Base-by-base conservation (phyloP, 225 moss, liverwort and hornwort species). In the Climacium dendroides region DNA sequence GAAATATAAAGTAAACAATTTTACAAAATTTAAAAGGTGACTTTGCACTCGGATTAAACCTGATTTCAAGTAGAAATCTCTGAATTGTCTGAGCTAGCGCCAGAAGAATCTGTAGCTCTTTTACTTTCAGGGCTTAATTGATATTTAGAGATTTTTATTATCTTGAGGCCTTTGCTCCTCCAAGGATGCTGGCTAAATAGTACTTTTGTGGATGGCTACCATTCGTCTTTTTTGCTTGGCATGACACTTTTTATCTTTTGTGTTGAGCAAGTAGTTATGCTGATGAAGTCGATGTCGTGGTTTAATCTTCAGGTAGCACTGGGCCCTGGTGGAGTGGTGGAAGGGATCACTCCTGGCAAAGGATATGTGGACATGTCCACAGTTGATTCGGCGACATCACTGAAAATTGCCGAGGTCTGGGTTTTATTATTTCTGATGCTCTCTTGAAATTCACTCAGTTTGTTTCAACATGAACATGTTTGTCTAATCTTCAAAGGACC, bases 351-450 rank as follows among this genome's bases (percentile, higher is more conserved):
- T 24, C 81, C 95, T 82, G 98, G 98, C 74, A 98, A 95, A 85
- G 91, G 95, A 53, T 98, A 98, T 87, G 95, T 98, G 62, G 98
- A 98, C 89, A 96, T 98, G 97, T 98, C 98, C 47, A 98, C 98
- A 79, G 97, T 98, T 48, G 97, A 98, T 89, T 80, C 90, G 10
- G 91, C 86, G 10, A 98, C 98, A 62, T 95, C 97, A 54, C n/a
- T 74, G 22, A 93, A 88, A 88, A 97, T 97, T 47, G 89, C 94
- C 50, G 92, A 97, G 96, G 97, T 98, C 79, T 72, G 90, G n/a
- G 50, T 52, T 64, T 84, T 86, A 10, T 69, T n/a, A n/a, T n/a
- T n/a, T 54, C 64, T 43, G 45, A 35, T 88, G 41, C 30, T 86
- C 35, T 78, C n/a, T 66, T 43, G 39, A 30, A 39, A 76, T 20